These are phyloP conservation scores for Verbena officinalis DNA, from an alignment of 257 asterid species.

Conservation along the genomic window DNA sequence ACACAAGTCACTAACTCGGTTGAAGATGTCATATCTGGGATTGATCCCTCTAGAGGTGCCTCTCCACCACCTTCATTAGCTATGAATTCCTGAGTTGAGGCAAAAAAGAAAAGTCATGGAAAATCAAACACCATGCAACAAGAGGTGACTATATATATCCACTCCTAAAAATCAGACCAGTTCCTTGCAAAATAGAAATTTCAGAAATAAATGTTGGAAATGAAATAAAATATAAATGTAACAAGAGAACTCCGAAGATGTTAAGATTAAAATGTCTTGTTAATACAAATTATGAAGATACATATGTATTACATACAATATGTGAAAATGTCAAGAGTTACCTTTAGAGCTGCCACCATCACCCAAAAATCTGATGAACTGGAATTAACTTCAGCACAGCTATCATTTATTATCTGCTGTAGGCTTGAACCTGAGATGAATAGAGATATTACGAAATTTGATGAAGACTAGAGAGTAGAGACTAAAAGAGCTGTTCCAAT, in stretches of 20 bases:
- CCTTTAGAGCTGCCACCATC: constrained; percentile 93
- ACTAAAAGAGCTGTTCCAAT: constrained; percentile 2
- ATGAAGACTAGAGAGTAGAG: background rate
- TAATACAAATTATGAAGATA: background rate
- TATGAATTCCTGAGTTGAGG: constrained; percentile 68
- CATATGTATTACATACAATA: too few relatives aligned
- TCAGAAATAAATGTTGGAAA: background rate
- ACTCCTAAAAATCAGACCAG: too few relatives aligned
- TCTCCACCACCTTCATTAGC: constrained; percentile 92
- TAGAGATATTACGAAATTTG: constrained; percentile 22
- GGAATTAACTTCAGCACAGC: constrained; percentile 70
- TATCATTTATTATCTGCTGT: constrained; percentile 69
- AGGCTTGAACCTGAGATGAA: constrained; percentile 61
- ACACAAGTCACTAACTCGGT: constrained; percentile 75
- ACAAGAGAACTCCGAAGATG: background rate
- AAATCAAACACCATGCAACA: constrained; percentile 15
- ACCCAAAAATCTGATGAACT: constrained; percentile 93
- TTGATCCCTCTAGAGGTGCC: constrained; percentile 95
- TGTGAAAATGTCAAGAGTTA: constrained; percentile 20
- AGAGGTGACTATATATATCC: constrained; percentile 15
- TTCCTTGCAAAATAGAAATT: background rate
- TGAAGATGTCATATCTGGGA: constrained; percentile 99
- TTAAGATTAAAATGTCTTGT: background rate
- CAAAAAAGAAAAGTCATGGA: constrained; percentile 20
- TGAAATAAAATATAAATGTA: background rate